phyloP scores from a whole-genome alignment of 208 protist genomes.

The Leishmania major region DNA sequence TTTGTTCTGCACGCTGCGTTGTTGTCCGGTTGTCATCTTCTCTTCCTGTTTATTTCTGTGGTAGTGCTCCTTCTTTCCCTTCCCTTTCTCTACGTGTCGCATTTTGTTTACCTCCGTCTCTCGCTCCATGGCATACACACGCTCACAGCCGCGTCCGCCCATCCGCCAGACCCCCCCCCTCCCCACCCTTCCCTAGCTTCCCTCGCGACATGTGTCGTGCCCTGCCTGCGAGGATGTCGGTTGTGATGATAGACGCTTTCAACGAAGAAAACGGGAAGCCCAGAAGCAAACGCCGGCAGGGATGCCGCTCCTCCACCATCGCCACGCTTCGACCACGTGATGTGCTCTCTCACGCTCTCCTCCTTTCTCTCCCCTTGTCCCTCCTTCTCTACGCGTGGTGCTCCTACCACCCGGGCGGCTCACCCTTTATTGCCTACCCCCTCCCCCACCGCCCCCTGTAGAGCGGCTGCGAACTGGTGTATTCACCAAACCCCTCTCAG shows the following conservation, averaged over 20 bases:
- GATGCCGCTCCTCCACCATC: background rate
- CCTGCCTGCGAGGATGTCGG: background rate
- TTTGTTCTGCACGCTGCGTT: background rate
- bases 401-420: background rate
- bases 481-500: no score
- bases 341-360: no score
- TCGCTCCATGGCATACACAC: background rate
- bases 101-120: constrained; percentile 12
- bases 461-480: no score
- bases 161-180: background rate
- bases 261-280: background rate
- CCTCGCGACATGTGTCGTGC: background rate
- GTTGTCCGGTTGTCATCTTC: background rate
- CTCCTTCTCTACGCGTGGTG: background rate
- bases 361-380: background rate
- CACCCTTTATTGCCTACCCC: no score
- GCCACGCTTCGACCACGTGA: background rate
- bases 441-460: no score
- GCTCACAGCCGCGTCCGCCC: background rate
- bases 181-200: background rate
- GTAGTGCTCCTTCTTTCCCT: background rate
- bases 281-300: background rate
- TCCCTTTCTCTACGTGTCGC: background rate
- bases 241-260: background rate
- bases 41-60: background rate